Percentiles rank a stretch among this genome's conserved stretches.
Conservation (phyloP, 257 asterid species). For the Nicotiana undulata region DNA sequence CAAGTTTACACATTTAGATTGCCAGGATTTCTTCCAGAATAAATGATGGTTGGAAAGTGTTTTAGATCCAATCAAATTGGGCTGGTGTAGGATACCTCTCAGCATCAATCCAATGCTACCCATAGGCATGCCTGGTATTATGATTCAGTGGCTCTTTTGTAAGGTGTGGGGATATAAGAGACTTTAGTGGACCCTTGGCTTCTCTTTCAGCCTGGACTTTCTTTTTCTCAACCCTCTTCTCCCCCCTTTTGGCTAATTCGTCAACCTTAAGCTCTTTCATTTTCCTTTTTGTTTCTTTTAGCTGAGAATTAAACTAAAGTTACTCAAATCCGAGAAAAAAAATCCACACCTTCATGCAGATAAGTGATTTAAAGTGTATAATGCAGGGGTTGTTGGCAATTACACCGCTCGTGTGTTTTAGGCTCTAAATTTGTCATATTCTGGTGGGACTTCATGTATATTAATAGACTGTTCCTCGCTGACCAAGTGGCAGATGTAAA, state of each 20-base stretch:
- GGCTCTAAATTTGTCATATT: not conserved
- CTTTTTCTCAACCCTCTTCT: not conserved
- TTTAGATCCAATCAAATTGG: not conserved
- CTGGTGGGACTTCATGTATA: not conserved
- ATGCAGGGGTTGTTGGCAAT: not conserved
- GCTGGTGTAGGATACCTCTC: not conserved
- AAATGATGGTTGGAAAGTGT: not conserved
- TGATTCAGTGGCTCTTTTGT: not conserved
- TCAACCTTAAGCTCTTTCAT: not conserved
- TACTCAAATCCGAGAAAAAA: not conserved
- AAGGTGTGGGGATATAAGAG: not conserved
- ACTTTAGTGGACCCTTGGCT: not conserved
- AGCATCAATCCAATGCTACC: not conserved
- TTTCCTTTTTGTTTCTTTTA: not conserved
- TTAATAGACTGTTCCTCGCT: not conserved
- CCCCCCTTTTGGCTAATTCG: not conserved
- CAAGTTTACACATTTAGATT: not conserved
- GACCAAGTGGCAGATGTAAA: not conserved
- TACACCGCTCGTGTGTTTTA: not conserved
- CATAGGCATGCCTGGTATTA: not conserved
- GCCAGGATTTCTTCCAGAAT: not conserved
- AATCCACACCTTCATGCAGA: not conserved
- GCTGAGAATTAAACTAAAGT: not conserved
- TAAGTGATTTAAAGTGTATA: not conserved
- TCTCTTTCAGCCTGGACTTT: not conserved